Conservation (phyloP, 2,329 filamentous ascomycete genomes). For the Hypoxylon sp. region DNA sequence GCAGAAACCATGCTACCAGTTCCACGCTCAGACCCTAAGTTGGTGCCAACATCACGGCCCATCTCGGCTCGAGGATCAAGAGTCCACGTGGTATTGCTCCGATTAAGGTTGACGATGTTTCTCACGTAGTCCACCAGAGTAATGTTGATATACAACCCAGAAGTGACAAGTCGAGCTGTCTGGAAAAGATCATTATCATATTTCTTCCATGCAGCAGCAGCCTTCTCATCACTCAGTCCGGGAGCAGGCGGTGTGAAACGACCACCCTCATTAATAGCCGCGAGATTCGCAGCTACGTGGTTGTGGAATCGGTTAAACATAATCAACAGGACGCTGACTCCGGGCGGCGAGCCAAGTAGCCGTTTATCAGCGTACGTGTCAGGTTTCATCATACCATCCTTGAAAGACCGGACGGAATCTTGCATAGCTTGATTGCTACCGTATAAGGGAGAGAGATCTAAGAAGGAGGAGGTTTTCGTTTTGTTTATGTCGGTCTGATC, state of each 20-base stretch:
- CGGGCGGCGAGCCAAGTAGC: slow-evolving; percentile 78
- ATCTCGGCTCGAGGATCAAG: slow-evolving; percentile 82
- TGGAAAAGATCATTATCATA: slow-evolving; percentile 86
- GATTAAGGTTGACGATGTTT: slow-evolving; percentile 81
- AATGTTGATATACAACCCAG: slow-evolving; percentile 84
- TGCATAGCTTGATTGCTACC: slow-evolving; percentile 77
- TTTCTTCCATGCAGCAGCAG: slow-evolving; percentile 72
- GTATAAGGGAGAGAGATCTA: slow-evolving; percentile 79
- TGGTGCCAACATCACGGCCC: slow-evolving; percentile 68
- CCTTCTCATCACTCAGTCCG: slow-evolving; percentile 64
- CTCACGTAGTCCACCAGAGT: slow-evolving; percentile 83
- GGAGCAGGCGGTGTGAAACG: slow-evolving; percentile 78
- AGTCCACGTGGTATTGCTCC: slow-evolving; percentile 83
- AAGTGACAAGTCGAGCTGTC: slow-evolving; percentile 81
- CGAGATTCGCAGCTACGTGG: slow-evolving; percentile 82
- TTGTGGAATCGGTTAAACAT: slow-evolving; percentile 93
- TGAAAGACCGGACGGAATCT: slow-evolving; percentile 76
- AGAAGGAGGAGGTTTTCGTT: slow-evolving; percentile 75
- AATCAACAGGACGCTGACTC: slow-evolving; percentile 78
- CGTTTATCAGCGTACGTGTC: slow-evolving; percentile 81
- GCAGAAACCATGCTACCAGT: slow-evolving; percentile 87
- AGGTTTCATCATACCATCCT: slow-evolving; percentile 79
- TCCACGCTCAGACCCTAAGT: slow-evolving; percentile 75
- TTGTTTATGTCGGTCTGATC: slow-evolving; percentile 71
- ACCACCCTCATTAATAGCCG: slow-evolving; percentile 86